Base-by-base conservation (phyloP, 768 basidiomycete genomes). In the Trametes villosa region DNA sequence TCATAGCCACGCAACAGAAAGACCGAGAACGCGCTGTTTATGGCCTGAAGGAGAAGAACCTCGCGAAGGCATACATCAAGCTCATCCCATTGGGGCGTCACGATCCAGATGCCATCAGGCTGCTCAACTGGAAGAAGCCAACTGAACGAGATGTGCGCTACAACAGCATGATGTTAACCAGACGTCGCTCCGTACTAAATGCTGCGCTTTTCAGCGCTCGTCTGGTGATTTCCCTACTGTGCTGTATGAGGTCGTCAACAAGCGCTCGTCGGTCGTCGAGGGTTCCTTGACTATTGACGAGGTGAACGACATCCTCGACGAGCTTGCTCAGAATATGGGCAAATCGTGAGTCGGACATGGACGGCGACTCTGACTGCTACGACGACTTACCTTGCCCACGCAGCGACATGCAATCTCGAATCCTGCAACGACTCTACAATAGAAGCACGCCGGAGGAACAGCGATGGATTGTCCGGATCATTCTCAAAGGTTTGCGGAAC, bases 391-490 rank as follows among this genome's bases (percentile, higher is more conserved):
- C 20, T 24, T 26, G 4, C 12, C 0, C n/a, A 59, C 33, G 8
- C 68, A 97, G 94, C 27, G 88, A 91, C 20, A 67, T 83, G 12
- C 92, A 96, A 67, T 83, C 86, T 4, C 89, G 83, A 49, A 84
- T 94, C 27, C 71, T 98, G 62, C 86, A 89, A 64, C 83, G 89
- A 2, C 72, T 97, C 2, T 89, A 91, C 65, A 89, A 92, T 67
- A 83, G 84, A 42, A 78, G 88, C 26, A 96, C 95, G 1, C 79
- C 96, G 0, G 85, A 88, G 57, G 96, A 98, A 69, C 96, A 97
- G 69, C 85, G 87, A 48, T 99, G 97, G 97, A 87, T 99, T 57
- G 88, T 92, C n/a, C 85, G 94, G 9, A 93, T 99, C 71, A 91
- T 99, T 48, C 79, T 98, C 33, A 97, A 98, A 82, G 96, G 96